These are phyloP conservation scores for Hymenoscyphus repandus DNA, from an alignment of 2,329 filamentous ascomycete genomes.

Conservation along the genomic window DNA sequence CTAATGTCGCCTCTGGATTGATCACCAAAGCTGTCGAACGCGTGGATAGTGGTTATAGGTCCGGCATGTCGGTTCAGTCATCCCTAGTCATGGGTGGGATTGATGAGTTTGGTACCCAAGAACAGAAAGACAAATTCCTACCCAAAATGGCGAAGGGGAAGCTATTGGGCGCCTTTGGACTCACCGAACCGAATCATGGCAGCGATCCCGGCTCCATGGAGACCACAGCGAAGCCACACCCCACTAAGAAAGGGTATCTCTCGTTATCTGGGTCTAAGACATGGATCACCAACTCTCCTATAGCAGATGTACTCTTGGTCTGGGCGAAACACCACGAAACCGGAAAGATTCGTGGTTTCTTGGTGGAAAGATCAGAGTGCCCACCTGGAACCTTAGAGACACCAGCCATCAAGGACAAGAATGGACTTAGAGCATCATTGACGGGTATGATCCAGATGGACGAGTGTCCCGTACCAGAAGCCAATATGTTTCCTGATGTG, in stretches of 20 bases:
- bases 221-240: constrained; percentile 76
- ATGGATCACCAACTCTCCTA: constrained; percentile 94
- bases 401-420: constrained; percentile 91
- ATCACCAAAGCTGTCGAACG: constrained; percentile 88
- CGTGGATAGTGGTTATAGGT: constrained; percentile 87
- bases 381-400: constrained; percentile 87
- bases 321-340: constrained; percentile 93
- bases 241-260: constrained; percentile 76
- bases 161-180: constrained; percentile 76
- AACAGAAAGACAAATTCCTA: constrained; percentile 81
- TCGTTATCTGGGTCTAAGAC: constrained; percentile 80
- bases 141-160: constrained; percentile 79
- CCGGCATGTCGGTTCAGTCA: constrained; percentile 89
- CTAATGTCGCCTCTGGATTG: constrained; percentile 80
- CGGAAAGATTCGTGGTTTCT: constrained; percentile 89
- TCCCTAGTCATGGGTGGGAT: constrained; percentile 93
- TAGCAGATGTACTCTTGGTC: constrained; percentile 76
- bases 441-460: constrained; percentile 98
- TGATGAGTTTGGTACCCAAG: constrained; percentile 77
- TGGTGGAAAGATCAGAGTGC: constrained; percentile 80
- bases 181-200: constrained; percentile 91
- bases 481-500: constrained; percentile 89
- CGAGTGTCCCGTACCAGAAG: constrained; percentile 77
- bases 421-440: constrained; percentile 83
- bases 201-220: constrained; percentile 92